Conservation (phyloP, 2,329 filamentous ascomycete genomes). For the Paraphoma sp. region DNA sequence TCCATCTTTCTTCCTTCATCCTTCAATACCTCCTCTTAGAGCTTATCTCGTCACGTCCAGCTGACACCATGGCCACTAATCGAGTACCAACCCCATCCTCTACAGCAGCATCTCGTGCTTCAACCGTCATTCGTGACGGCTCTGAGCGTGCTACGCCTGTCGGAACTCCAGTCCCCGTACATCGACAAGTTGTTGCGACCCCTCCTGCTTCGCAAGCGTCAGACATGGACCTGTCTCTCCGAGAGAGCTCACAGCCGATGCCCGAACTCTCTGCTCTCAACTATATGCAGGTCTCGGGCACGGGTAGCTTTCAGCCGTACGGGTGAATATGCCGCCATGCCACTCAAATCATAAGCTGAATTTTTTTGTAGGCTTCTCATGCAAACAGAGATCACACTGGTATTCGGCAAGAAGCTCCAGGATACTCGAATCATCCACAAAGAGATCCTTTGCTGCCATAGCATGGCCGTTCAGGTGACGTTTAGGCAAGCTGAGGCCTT, state of each 20-base stretch:
- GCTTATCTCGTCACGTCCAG: not conserved
- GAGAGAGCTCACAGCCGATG: not conserved
- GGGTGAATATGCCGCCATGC: not conserved
- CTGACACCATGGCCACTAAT: not conserved
- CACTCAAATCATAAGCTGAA: not conserved
- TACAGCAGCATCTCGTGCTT: not conserved
- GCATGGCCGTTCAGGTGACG: not conserved
- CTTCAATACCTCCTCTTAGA: not conserved
- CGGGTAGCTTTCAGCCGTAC: not conserved
- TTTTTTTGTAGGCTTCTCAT: constrained; percentile 6
- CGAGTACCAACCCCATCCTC: not conserved
- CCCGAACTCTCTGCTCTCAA: too few relatives aligned
- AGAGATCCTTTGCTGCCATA: constrained; percentile 17
- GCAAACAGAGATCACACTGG: constrained; percentile 17
- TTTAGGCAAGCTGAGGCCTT: constrained; percentile 8
- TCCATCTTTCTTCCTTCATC: not conserved
- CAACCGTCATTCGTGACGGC: not conserved
- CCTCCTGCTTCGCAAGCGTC: not conserved
- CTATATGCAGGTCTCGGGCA: too few relatives aligned
- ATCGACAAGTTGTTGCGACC: not conserved
- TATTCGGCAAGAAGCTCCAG: constrained; percentile 15
- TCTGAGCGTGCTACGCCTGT: not conserved
- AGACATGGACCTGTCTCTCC: not conserved
- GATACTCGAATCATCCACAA: constrained; percentile 13
- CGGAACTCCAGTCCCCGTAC: not conserved